phyloP scores from a whole-genome alignment of 2,329 filamentous ascomycete species.

The Xylariaceae sp. region DNA sequence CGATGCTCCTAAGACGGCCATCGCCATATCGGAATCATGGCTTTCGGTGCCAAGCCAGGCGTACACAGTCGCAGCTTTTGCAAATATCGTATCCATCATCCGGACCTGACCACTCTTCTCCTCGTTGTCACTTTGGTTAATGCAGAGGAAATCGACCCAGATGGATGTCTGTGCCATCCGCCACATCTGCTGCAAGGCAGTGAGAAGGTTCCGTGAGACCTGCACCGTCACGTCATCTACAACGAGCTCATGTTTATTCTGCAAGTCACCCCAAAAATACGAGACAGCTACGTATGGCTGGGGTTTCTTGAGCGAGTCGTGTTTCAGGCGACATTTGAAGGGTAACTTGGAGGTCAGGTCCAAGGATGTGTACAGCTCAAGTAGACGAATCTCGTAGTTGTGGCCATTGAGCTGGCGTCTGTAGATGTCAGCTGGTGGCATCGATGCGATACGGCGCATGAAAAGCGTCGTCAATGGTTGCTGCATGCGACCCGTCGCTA shows the following conservation, averaged over 20 bases:
- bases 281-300: slow-evolving; percentile 6
- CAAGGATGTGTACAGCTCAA: slow-evolving; percentile 4
- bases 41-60: slow-evolving; percentile 22
- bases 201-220: slow-evolving; percentile 6
- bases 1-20: slow-evolving; percentile 8
- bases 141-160: slow-evolving; percentile 26
- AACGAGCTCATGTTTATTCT: not conserved
- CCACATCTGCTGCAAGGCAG: slow-evolving; percentile 8
- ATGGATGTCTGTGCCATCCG: slow-evolving; percentile 1
- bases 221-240: not conserved
- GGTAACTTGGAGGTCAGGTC: not conserved
- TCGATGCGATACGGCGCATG: not conserved
- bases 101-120: slow-evolving; percentile 24
- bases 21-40: slow-evolving; percentile 9
- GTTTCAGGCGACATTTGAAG: slow-evolving; percentile 4
- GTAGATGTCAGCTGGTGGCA: not conserved
- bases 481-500: no score
- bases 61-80: slow-evolving; percentile 16
- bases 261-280: slow-evolving; percentile 8
- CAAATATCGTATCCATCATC: slow-evolving; percentile 24
- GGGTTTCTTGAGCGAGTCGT: slow-evolving; percentile 3
- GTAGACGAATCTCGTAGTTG: slow-evolving; percentile 7
- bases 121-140: slow-evolving; percentile 21
- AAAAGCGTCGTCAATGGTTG: no score
- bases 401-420: slow-evolving; percentile 2